A percentile compares a stretch with the other conserved stretches of the same genome.
phyloP scores from a whole-genome alignment of 768 basidiomycete genomes.

The Candolleomyces eurysporus region DNA sequence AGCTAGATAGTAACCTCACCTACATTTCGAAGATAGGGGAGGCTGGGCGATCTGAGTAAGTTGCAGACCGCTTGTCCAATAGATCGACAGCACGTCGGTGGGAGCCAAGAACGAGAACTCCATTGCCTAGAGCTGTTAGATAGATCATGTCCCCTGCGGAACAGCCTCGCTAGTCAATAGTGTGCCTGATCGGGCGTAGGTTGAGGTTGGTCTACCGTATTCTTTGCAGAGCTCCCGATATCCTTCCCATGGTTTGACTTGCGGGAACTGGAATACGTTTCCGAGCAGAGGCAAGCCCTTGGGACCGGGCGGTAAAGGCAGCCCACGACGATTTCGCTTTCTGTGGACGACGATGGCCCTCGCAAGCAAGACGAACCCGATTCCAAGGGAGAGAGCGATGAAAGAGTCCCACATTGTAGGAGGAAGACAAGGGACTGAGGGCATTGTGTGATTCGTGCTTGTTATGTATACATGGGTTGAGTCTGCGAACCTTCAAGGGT shows the following conservation, averaged over 20 bases:
- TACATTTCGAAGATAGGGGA: neutral
- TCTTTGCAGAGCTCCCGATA: constrained; percentile 35
- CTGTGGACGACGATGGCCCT: neutral
- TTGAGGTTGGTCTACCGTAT: constrained; percentile 24
- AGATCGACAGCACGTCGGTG: constrained; percentile 17
- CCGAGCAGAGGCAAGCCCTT: constrained; percentile 40
- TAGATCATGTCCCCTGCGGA: constrained; percentile 15
- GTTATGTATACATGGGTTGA: too few species aligned
- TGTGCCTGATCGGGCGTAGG: too few species aligned
- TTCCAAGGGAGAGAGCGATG: too few species aligned
- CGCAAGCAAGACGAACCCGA: too few species aligned
- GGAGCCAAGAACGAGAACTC: constrained; percentile 24
- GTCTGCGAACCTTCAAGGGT: too few species aligned
- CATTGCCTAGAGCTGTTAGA: constrained; percentile 22
- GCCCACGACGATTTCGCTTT: constrained; percentile 1
- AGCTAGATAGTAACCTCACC: neutral
- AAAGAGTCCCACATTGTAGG: too few species aligned
- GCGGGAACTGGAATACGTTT: constrained; percentile 42
- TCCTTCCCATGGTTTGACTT: constrained; percentile 32
- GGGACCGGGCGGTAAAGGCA: constrained; percentile 37
- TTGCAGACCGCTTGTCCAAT: constrained; percentile 15
- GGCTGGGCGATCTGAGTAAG: constrained; percentile 9
- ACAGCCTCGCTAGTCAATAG: neutral
- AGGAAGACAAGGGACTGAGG: too few species aligned
- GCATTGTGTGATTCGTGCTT: too few species aligned